Evolutionary conservation across 495 filamentous ascomycete genomes (phyloP), one percentile per base, ranked within the genome.

Genomic region (Lichina pygmaea): DNA sequence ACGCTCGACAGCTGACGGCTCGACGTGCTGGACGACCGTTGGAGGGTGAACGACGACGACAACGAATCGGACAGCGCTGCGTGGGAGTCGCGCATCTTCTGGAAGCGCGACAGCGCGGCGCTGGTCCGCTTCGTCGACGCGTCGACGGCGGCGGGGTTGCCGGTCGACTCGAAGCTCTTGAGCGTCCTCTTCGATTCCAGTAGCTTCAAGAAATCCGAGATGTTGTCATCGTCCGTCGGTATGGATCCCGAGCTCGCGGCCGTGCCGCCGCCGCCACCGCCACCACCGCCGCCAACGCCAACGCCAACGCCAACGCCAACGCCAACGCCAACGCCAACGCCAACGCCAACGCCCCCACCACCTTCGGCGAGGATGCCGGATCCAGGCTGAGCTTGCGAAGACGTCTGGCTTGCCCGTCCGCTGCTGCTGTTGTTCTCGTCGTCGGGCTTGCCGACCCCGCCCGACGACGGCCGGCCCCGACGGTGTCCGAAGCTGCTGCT

Each of bases 401-500:
- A 91, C 7, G 77, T 67, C 33, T 81, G 66, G 53, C 84, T 93
- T 24, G 77, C 81, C 56, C 78, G 86, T 42, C 86, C 89, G 56
- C 83, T 92, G 50, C 82, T 91, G 9, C 61, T 70, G 50, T 78
- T 76, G 3, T 39, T 15, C 50, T 92, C 86, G 53, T 94, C 86
- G 46, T 91, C 86, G 0, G 68, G 68, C 52, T 70, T 75, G 54
- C 70, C 79, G 31, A 67, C 62, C 12, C 74, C 75, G 24, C 77
- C 77, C 47, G 77, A 78, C 17, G 83, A 85, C 11, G 74, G 72
- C 36, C 83, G 70, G 9, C 67, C 74, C 41, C 81, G 71, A 13
- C 89, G 75, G 57, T 93, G 78, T 49, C 77, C 81, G 55, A 94
- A 97, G 48, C 85, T 86, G 54, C 83, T 91, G 50, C 74, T 76